phyloP scores from a whole-genome alignment of 768 basidiomycete genomes.

The Amanita pallidorosea region DNA sequence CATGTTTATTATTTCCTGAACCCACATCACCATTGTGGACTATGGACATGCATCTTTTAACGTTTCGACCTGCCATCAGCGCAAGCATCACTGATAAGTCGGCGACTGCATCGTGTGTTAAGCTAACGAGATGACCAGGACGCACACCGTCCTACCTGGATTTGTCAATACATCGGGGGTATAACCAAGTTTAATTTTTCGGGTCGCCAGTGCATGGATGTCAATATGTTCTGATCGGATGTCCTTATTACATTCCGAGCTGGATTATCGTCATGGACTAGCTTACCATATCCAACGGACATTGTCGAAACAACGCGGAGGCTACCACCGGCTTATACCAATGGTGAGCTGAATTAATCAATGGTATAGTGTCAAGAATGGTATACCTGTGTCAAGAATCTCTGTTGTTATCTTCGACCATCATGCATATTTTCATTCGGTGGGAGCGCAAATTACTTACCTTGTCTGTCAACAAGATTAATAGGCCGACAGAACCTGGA shows the following conservation, averaged over 20 bases:
- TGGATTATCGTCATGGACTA: neutral
- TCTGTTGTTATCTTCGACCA: slow-evolving; percentile 58
- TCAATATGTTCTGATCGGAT: slow-evolving; percentile 68
- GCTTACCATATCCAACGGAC: slow-evolving; percentile 77
- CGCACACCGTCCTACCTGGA: slow-evolving; percentile 44
- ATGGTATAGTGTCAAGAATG: neutral
- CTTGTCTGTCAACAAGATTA: slow-evolving; percentile 64
- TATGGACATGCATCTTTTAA: slow-evolving; percentile 46
- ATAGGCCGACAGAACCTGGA: slow-evolving; percentile 48
- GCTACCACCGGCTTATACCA: slow-evolving; percentile 50
- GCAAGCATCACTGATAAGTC: slow-evolving; percentile 86
- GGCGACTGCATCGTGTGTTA: slow-evolving; percentile 46
- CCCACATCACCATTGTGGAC: slow-evolving; percentile 64
- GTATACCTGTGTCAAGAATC: slow-evolving; percentile 46
- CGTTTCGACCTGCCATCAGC: slow-evolving; percentile 88
- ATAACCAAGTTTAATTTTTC: slow-evolving; percentile 70
- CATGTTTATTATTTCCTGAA: neutral
- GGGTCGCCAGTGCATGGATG: slow-evolving; percentile 42
- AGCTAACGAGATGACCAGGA: neutral
- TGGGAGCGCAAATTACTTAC: slow-evolving; percentile 21
- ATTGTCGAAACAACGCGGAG: slow-evolving; percentile 86
- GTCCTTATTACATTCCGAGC: neutral
- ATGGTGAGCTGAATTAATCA: neutral
- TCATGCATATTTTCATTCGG: neutral
- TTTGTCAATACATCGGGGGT: slow-evolving; percentile 92